Evolutionary conservation across 805 yeast species (phyloP).

Genomic region (Sugiyamaella floridensis): DNA sequence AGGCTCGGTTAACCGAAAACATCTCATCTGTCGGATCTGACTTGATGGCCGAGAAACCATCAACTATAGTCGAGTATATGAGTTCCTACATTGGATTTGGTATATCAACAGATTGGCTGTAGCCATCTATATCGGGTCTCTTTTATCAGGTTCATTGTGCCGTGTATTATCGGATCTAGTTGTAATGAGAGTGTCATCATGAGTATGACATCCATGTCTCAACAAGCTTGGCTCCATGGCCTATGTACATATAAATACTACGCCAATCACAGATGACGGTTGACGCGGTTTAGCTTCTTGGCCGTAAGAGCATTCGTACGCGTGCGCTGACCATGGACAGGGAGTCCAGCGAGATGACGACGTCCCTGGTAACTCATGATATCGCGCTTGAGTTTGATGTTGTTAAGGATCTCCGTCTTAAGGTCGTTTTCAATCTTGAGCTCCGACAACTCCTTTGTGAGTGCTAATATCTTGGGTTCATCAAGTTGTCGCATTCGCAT

Average conservation of each 20-base stretch:
- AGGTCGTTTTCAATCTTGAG: constrained; percentile 79
- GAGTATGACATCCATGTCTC: no score
- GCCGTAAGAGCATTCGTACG: constrained; percentile 90
- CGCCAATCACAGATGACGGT: constrained; percentile 31
- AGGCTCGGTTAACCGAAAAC: no score
- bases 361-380: constrained; percentile 84
- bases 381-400: constrained; percentile 68
- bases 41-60: no score
- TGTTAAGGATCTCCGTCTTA: constrained; percentile 49
- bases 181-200: no score
- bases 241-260: constrained; percentile 2
- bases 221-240: no score
- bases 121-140: no score
- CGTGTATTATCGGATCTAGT: no score
- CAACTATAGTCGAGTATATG: no score
- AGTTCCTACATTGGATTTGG: no score
- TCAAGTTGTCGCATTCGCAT: constrained; percentile 91
- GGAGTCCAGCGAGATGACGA: constrained; percentile 77
- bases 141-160: no score
- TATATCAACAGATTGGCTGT: no score
- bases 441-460: constrained; percentile 80
- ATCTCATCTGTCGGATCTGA: no score
- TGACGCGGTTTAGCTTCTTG: constrained; percentile 68
- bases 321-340: constrained; percentile 87
- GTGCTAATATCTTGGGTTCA: constrained; percentile 78